Evolutionary conservation across 805 yeast genomes (phyloP), one percentile per base, ranked within the genome.

Genomic region (Saccharomycopsis sp.): DNA sequence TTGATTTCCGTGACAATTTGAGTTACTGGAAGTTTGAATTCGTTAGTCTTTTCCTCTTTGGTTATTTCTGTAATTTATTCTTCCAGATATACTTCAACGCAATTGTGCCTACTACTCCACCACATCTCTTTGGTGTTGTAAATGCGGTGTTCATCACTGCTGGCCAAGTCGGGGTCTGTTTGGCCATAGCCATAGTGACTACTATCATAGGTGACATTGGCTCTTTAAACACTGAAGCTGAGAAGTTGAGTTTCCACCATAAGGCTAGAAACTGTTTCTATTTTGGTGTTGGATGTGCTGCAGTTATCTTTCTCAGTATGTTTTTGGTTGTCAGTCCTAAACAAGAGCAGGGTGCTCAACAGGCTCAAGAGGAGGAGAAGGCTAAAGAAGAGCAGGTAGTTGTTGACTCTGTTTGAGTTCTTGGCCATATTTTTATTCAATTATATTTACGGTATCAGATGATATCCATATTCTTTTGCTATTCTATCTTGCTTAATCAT

Each of bases 1-100:
- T 44, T 44, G 49, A 44, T 44, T 44, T 17, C 22, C 49, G 49
- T 17, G 49, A 17, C 49, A 8, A 44, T 7, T n/a, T 17, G 22
- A 44, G 49, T 44, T 44, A 44, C 49, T 44, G 49, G 49, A 44
- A 44, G 12, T 44, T 44, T 44, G 49, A 44, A 12, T 44, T 44
- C 49, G 12, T 44, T 44, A n/a, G 22, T 17, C 22, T 44, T 44
- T 44, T 44, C 19, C 49, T 44, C 49, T 17, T 44, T 44, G 49
- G 49, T 17, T 44, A 44, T 17, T 44, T 44, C 49, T 44, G 49
- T 17, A 44, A 44, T 12, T 44, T 44, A n/a, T 44, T 44, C 49
- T 44, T 44, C 49, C 49, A 44, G 22, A 44, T 44, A 3, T 44
- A 44, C 12, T 44, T 44, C 49, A 44, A 44, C 12, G 49, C 49